Conservation (phyloP, 805 yeast species). For the Candida orba region DNA sequence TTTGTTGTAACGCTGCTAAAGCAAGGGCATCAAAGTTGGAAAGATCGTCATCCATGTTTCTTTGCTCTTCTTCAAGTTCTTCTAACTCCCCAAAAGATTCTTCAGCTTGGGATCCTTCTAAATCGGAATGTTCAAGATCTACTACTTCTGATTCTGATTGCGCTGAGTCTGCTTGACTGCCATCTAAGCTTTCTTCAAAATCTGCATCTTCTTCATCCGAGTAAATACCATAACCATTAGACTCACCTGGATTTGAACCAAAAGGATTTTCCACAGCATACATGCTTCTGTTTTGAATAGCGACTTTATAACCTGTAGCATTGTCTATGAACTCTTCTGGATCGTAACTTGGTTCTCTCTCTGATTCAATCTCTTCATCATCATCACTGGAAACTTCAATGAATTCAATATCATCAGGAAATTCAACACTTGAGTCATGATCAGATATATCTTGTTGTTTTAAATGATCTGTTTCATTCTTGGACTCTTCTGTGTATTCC, state of each 20-base stretch:
- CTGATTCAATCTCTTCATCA: slow-evolving; percentile 6
- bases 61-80: background rate
- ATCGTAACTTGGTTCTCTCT: slow-evolving; percentile 4
- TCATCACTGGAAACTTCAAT: slow-evolving; percentile 8
- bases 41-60: background rate
- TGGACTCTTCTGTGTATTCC: background rate
- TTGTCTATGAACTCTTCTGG: slow-evolving; percentile 10
- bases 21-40: background rate
- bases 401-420: slow-evolving; percentile 5
- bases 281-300: slow-evolving; percentile 10
- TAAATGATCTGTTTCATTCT: background rate
- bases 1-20: background rate
- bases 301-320: slow-evolving; percentile 3
- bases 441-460: slow-evolving; percentile 7
- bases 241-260: background rate
- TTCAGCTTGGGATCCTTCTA: background rate
- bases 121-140: background rate
- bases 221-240: background rate
- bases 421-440: slow-evolving; percentile 7
- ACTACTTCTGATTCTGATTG: background rate
- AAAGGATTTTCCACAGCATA: slow-evolving; percentile 2
- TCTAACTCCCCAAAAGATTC: background rate
- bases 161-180: background rate
- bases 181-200: background rate
- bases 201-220: background rate